Conservation (phyloP, 2,329 filamentous ascomycete species). For the Beauveria scarabaeidicola region DNA sequence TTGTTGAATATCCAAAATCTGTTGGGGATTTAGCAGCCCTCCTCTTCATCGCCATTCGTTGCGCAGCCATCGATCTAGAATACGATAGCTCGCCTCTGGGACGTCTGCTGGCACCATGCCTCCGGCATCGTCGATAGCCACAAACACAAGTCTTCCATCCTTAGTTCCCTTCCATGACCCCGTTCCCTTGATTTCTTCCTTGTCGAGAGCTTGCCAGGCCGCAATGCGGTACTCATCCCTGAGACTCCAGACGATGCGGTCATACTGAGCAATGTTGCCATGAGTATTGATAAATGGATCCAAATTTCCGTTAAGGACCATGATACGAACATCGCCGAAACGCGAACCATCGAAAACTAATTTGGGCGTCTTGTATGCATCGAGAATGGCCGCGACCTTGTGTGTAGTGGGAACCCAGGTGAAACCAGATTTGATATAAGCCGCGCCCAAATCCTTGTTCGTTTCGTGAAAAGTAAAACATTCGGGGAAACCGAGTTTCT, state of each 20-base stretch:
- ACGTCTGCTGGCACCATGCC: slow-evolving; percentile 17
- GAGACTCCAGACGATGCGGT: slow-evolving; percentile 33
- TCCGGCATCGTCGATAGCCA: slow-evolving; percentile 16
- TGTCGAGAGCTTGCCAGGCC: slow-evolving; percentile 14
- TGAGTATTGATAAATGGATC: slow-evolving; percentile 17
- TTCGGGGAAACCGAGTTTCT: slow-evolving; percentile 36
- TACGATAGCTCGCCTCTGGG: slow-evolving; percentile 16
- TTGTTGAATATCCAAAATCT: too few relatives aligned
- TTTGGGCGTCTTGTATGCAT: slow-evolving; percentile 11
- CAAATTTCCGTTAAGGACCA: slow-evolving; percentile 19
- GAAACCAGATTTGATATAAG: slow-evolving; percentile 3
- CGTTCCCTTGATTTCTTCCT: slow-evolving; percentile 2
- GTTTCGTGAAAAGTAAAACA: slow-evolving; percentile 76
- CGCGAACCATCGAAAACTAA: background rate
- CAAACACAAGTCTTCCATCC: slow-evolving; percentile 17
- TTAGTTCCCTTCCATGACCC: slow-evolving; percentile 15
- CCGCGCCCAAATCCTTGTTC: slow-evolving; percentile 86
- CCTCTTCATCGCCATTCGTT: slow-evolving; percentile 3
- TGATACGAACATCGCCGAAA: slow-evolving; percentile 15
- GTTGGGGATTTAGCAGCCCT: too few relatives aligned
- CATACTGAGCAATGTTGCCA: slow-evolving; percentile 27
- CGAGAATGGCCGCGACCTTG: slow-evolving; percentile 13
- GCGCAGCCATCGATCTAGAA: slow-evolving; percentile 17
- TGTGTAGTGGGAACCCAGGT: slow-evolving; percentile 9
- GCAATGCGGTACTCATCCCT: slow-evolving; percentile 32